Evolutionary conservation across 176 grass and related monocot genomes (phyloP).

Genomic region (Avena eriantha): DNA sequence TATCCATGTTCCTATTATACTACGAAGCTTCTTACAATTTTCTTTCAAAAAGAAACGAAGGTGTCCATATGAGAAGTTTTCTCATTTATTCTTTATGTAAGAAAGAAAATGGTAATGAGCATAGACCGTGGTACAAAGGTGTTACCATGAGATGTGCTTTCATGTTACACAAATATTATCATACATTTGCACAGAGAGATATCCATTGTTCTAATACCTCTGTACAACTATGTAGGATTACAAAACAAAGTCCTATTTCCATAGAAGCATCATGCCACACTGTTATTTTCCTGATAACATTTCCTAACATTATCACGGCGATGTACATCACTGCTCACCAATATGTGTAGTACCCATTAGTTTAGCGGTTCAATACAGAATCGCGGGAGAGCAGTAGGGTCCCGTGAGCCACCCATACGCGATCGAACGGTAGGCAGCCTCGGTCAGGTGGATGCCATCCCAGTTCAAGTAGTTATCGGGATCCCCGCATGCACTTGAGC

Average conservation of each 20-base stretch:
- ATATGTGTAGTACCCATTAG: background rate
- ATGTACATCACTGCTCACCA: background rate
- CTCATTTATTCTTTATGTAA: too few species aligned
- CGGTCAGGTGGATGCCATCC: constrained; percentile 83
- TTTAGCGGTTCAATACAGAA: constrained; percentile 33
- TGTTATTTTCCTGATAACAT: background rate
- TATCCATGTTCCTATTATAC: too few species aligned
- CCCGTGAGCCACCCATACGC: constrained; percentile 65
- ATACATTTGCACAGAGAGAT: background rate
- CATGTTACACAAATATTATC: background rate
- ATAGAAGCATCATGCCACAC: background rate
- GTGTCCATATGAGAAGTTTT: too few species aligned
- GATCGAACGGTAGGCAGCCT: constrained; percentile 64
- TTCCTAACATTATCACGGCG: background rate
- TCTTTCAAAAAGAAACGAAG: too few species aligned
- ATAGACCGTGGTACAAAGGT: too few species aligned
- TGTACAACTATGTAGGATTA: background rate
- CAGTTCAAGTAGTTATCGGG: constrained; percentile 67
- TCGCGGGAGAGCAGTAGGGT: constrained; percentile 54
- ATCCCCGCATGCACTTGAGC: constrained; percentile 52
- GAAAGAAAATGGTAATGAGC: too few species aligned
- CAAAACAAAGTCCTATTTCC: background rate
- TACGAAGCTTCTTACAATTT: too few species aligned
- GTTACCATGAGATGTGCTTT: background rate
- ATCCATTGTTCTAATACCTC: background rate